A percentile compares a stretch with the other conserved stretches of the same genome.
Evolutionary conservation across 75 land plant genomes (phyloP).

Genomic region (Chamaecyparis obtusa): DNA sequence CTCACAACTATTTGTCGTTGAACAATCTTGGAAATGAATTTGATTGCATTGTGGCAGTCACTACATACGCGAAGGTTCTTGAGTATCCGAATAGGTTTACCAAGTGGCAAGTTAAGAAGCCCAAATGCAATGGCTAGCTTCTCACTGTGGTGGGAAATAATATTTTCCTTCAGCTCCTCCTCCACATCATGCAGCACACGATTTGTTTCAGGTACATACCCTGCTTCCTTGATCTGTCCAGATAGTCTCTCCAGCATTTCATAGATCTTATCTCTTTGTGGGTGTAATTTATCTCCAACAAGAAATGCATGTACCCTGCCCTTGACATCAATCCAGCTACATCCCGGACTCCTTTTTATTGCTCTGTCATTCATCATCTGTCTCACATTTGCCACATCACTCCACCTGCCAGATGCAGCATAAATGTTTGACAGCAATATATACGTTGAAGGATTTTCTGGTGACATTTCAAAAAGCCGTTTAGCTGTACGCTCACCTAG

Average conservation of each 20-base stretch:
- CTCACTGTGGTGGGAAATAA: conserved; percentile 28
- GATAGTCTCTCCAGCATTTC: conserved; percentile 1
- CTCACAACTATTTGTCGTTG: conserved; percentile 8
- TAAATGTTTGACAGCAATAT: not conserved
- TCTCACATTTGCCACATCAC: not conserved
- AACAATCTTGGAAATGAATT: conserved; percentile 8
- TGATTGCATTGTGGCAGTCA: conserved; percentile 10
- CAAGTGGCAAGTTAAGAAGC: conserved; percentile 19
- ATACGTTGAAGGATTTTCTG: conserved; percentile 3
- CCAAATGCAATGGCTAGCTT: conserved; percentile 42
- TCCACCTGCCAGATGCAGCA: not conserved
- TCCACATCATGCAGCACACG: conserved; percentile 9
- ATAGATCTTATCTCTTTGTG: conserved; percentile 3
- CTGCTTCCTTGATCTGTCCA: conserved; percentile 15
- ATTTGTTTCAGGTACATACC: conserved; percentile 10
- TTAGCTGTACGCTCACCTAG: conserved; percentile 13
- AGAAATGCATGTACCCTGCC: not conserved
- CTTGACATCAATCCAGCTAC: not conserved
- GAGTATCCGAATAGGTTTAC: conserved; percentile 29
- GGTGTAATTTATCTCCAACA: not conserved
- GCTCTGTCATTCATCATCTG: not conserved
- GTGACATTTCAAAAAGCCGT: conserved; percentile 6
- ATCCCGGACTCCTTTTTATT: not conserved
- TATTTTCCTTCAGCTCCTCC: conserved; percentile 12
- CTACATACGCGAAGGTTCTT: conserved; percentile 9